phyloP scores from a whole-genome alignment of 768 basidiomycete genomes.

The Sistotremastrum niveocremeum region DNA sequence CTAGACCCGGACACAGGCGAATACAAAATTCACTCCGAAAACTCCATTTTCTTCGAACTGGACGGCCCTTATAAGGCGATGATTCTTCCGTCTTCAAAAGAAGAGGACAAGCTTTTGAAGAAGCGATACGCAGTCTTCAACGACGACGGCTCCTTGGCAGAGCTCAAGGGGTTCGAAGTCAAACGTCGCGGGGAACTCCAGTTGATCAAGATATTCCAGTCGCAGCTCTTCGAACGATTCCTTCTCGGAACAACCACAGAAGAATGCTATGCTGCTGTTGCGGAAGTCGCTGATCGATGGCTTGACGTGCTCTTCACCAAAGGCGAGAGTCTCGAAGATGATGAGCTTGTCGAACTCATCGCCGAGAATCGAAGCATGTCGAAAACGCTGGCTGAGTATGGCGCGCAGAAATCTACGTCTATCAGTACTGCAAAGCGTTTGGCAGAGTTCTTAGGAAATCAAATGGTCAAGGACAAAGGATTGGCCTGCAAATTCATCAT shows the following conservation, averaged over 20 bases:
- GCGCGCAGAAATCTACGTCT: slow-evolving; percentile 91
- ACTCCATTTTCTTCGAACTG: slow-evolving; percentile 98
- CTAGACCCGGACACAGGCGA: slow-evolving; percentile 73
- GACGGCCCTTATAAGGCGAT: slow-evolving; percentile 98
- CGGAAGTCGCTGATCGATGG: slow-evolving; percentile 91
- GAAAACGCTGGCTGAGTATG: slow-evolving; percentile 92
- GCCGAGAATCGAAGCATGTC: slow-evolving; percentile 98
- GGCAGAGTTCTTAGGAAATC: slow-evolving; percentile 92
- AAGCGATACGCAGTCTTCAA: slow-evolving; percentile 99
- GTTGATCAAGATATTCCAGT: slow-evolving; percentile 98
- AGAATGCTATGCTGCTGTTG: slow-evolving; percentile 92
- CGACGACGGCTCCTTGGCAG: slow-evolving; percentile 93
- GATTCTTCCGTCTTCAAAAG: slow-evolving; percentile 98
- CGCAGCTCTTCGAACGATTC: slow-evolving; percentile 96
- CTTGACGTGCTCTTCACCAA: slow-evolving; percentile 85
- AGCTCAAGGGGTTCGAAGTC: slow-evolving; percentile 97
- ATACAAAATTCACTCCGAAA: slow-evolving; percentile 82
- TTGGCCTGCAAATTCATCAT: slow-evolving; percentile 99
- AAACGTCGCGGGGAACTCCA: slow-evolving; percentile 96
- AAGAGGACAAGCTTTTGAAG: slow-evolving; percentile 96
- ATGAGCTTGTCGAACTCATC: slow-evolving; percentile 94
- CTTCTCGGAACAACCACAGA: slow-evolving; percentile 84
- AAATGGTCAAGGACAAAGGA: slow-evolving; percentile 99
- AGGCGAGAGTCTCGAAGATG: slow-evolving; percentile 73
- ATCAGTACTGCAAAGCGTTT: slow-evolving; percentile 92